Evolutionary conservation across 805 yeast genomes (phyloP), one percentile per base, ranked within the genome.

Genomic region (Candida nemodendra): DNA sequence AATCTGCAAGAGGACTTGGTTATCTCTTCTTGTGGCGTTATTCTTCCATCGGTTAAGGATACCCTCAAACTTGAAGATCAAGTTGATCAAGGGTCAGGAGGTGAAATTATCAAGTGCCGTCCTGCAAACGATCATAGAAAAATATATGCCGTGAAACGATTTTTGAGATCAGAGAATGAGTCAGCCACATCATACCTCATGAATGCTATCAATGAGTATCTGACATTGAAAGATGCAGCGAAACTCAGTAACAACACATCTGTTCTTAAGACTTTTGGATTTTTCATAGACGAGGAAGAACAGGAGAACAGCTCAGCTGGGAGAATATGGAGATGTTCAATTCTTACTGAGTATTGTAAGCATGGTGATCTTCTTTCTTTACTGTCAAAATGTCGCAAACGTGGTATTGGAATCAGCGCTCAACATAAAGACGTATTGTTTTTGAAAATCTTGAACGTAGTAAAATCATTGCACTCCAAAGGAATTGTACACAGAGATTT

Each of bases 371-470:
- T 76, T 18, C 50, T 76, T 34, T 68, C 66, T 27, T 61, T 63
- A 37, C 44, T 74, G n/a, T 59, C 72, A 9, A 51, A 49, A 27
- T 57, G 71, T 9, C 55, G 81, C 24, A 56, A 62, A 32, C 41
- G 51, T 16, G 62, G 63, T 16, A 45, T 69, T 16, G 48, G 50
- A 2, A 41, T 68, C 3, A 45, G 65, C 2, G 30, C 57, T 9
- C 59, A 63, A 32, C 54, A 71, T 35, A 69, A 67, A 39, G 78
- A 76, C 47, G 59, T 64, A 14, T 50, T 74, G 1, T 76, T 75
- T 54, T 57, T 66, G n/a, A 65, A 84, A 54, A 74, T 84, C 24
- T 79, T 69, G 13, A 57, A 60, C 29, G 78, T 71, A 0, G 74
- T 74, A 16, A 59, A 64, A 32, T 70, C 53, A 38, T 52, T 76